Percentiles rank a stretch among this genome's conserved stretches.
phyloP scores from a whole-genome alignment of 768 basidiomycete species.

The Sporobolomyces roseus region DNA sequence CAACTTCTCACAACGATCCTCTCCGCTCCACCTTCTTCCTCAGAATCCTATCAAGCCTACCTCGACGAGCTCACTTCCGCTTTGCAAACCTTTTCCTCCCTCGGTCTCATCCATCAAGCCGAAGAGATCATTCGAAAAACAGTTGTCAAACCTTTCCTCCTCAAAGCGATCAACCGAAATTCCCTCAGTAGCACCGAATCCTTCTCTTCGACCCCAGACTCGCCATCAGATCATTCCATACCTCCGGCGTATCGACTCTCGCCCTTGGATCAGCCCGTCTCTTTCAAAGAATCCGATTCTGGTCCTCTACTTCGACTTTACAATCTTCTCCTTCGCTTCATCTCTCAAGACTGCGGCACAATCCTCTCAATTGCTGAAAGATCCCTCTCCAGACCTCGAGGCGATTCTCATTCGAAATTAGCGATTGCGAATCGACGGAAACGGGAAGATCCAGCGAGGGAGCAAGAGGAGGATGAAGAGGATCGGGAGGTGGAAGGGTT shows the following conservation, averaged over 20 bases:
- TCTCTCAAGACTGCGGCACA: conserved; percentile 67
- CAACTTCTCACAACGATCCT: conserved; percentile 69
- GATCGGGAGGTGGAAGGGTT: conserved; percentile 54
- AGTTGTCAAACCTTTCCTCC: conserved; percentile 69
- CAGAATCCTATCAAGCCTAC: conserved; percentile 58
- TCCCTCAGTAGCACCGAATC: conserved; percentile 15
- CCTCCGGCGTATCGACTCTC: too few relatives aligned
- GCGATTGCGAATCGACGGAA: conserved; percentile 25
- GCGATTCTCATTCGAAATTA: too few relatives aligned
- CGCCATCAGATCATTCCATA: too few relatives aligned
- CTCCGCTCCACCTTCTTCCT: conserved; percentile 28
- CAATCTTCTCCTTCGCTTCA: conserved; percentile 73
- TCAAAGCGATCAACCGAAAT: conserved; percentile 52
- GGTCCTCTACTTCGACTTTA: conserved; percentile 72
- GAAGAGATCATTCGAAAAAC: conserved; percentile 76
- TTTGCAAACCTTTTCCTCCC: conserved; percentile 66
- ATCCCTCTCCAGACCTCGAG: conserved; percentile 49
- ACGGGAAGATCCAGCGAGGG: not conserved
- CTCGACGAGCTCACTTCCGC: conserved; percentile 65
- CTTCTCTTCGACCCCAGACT: not conserved
- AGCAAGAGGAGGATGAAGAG: not conserved
- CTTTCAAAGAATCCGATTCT: conserved; percentile 53
- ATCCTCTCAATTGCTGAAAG: conserved; percentile 75
- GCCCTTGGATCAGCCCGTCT: conserved; percentile 5
- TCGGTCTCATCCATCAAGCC: conserved; percentile 79